A percentile compares a stretch with the other conserved stretches of the same genome.
Evolutionary conservation across 352 stramenopile genomes (phyloP).

Genomic region (Blastocystis sp.): DNA sequence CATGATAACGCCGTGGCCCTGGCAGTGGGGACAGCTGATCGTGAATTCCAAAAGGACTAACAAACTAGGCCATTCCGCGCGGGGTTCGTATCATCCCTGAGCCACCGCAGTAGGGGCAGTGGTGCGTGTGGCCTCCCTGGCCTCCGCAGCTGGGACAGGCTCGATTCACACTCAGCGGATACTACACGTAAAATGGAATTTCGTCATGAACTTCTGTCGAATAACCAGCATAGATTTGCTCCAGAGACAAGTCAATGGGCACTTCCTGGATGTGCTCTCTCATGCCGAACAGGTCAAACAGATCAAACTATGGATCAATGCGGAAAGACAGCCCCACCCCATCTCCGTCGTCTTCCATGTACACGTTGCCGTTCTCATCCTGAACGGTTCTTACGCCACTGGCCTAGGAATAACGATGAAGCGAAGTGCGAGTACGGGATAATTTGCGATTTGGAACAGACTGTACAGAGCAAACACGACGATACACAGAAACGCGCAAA

Average conservation of each 20-base stretch:
- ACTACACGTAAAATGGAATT: not conserved
- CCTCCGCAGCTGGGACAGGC: slow-evolving; percentile 24
- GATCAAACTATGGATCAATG: slow-evolving; percentile 22
- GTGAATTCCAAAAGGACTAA: not conserved
- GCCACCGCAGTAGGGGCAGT: slow-evolving; percentile 36
- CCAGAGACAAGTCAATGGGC: slow-evolving; percentile 2
- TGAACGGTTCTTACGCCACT: not conserved
- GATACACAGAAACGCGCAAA: not conserved
- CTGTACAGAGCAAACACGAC: not conserved
- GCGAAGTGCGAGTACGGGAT: not conserved
- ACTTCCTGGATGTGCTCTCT: slow-evolving; percentile 5
- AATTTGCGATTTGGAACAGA: not conserved
- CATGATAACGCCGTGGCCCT: not conserved
- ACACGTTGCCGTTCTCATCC: not conserved
- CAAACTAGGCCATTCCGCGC: slow-evolving; percentile 11
- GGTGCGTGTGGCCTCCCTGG: not conserved
- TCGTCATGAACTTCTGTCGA: slow-evolving; percentile 1
- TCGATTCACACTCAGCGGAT: not conserved
- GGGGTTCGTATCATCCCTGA: slow-evolving; percentile 14
- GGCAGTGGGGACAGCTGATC: slow-evolving; percentile 7
- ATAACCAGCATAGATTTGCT: slow-evolving; percentile 44
- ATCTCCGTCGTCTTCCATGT: slow-evolving; percentile 12
- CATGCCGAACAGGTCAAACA: slow-evolving; percentile 49
- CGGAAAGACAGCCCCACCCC: not conserved
- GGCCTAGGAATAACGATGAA: not conserved